Percentiles rank a stretch among this genome's conserved stretches.
phyloP scores from a whole-genome alignment of 768 basidiomycete species.

The Suillus occidentalis region DNA sequence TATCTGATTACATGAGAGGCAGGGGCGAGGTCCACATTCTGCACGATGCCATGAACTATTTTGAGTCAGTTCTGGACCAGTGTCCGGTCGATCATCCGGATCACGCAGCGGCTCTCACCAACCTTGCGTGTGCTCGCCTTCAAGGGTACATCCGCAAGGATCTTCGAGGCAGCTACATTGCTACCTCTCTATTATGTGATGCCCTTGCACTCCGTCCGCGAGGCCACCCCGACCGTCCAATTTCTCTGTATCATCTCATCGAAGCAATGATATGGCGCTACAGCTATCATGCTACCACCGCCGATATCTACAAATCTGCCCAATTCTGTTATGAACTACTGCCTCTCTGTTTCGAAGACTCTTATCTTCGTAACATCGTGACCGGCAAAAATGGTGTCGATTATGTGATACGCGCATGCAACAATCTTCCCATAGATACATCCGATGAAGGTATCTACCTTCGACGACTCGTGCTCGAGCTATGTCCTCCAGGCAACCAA shows the following conservation, averaged over 20 bases:
- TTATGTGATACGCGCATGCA: conserved; percentile 20
- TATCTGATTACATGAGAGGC: not conserved
- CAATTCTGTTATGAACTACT: not conserved
- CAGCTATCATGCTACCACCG: conserved; percentile 14
- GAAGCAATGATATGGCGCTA: conserved; percentile 21
- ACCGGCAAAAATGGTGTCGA: not conserved
- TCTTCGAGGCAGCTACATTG: conserved; percentile 22
- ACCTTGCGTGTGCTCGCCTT: conserved; percentile 23
- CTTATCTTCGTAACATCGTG: conserved; percentile 14
- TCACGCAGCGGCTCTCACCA: not conserved
- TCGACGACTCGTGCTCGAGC: conserved; percentile 10
- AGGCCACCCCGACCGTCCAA: conserved; percentile 18
- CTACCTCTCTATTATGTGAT: conserved; percentile 17
- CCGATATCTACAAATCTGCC: not conserved
- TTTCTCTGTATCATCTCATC: conserved; percentile 19
- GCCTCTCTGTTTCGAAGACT: conserved; percentile 13
- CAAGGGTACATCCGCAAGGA: not conserved
- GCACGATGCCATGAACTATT: not conserved
- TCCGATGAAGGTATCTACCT: conserved; percentile 21
- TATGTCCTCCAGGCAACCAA: conserved; percentile 5
- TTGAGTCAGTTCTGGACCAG: not conserved
- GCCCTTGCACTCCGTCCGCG: conserved; percentile 23
- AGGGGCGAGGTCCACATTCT: not conserved
- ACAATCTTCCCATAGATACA: conserved; percentile 15
- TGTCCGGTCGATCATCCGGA: not conserved